Base-by-base conservation (phyloP, 768 basidiomycete genomes). In the Auricularia heimuer region DNA sequence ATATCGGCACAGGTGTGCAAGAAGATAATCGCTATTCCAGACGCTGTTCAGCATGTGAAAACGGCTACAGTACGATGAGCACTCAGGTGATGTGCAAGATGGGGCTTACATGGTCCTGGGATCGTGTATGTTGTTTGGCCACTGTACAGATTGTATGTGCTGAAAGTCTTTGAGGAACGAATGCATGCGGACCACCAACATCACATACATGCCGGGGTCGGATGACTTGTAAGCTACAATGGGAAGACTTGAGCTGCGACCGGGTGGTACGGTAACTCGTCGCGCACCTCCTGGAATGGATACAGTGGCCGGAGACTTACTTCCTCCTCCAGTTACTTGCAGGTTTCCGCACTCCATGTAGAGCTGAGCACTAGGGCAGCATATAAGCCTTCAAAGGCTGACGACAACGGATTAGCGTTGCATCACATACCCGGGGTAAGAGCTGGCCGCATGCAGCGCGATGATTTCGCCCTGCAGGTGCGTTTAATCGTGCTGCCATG, bases 71-170 rank as follows among this genome's bases (percentile, higher is more conserved):
- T 10, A n/a, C 11, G 62, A 63, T 39, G 8, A n/a, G 36, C 62
- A 63, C 12, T 60, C 10, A 34, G 18, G 44, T 63, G 36, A 39
- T 16, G 39, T 21, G 12, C 16, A 8, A 63, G 47, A 34, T 35
- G 16, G 21, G 24, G 42, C 63, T 54, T 33, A 63, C 63, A 4
- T 12, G 63, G 63, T 21, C 63, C 63, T 3, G 63, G 63, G 35
- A 63, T 63, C 42, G 63, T 54, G 21, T 63, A 63, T 11, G 63
- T 47, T 7, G 63, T 63, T 34, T 63, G 63, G 18, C 63, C 63
- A n/a, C 35, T 37, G 12, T 62, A 62, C 21, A 62, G 34, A 24
- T 47, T 42, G 44, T 62, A 47, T 42, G 62, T 47, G 39, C n/a
- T 47, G 35, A 4, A 62, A 18, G 11, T 12, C 11, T 39, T 4